Evolutionary conservation across 345 rosid genomes (phyloP), one percentile per base, ranked within the genome.

Genomic region (Triadica sebifera): DNA sequence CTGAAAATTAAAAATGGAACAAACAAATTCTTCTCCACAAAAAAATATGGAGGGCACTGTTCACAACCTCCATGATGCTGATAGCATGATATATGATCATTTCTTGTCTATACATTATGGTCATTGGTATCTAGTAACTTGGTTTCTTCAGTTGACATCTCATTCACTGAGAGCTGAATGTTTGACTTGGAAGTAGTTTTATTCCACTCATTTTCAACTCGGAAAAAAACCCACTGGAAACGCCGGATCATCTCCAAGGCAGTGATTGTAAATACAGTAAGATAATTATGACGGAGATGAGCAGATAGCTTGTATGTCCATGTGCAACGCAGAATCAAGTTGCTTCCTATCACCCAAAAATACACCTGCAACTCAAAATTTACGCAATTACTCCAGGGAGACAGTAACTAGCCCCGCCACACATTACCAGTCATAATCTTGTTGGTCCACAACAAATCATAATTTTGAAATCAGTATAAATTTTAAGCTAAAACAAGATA

Each of bases 301-400:
- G 98, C 96, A 20, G 99, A 96, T 34, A 93, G 79, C 83, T 96
- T 96, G 83, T 93, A 96, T 2, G 97, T 96, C 99, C 99, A 96
- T 39, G 96, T 89, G 84, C 98, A 93, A 8, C 99, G 87, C 74
- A 93, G 76, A 77, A 96, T 87, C 83, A 96, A 76, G 73, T 93
- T 93, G 81, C 98, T 93, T 77, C 91, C 95, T 9, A 91, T 89
- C 75, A 96, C 98, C 97, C 98, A 96, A 25, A 90, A 22, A 76
- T 86, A 91, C 1, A 93, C 93, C 98, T 95, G 89, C 84, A 75
- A 74, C n/a, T 74, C 78, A 71, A 49, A 39, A 58, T 17, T 34
- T 37, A 39, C 39, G 68, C 16, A 46, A 38, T 65, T 51, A 51
- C 20, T 16, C 6, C n/a, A 70, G 12, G 1, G 34, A 59, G 38